A percentile compares a stretch with the other conserved stretches of the same genome.
Evolutionary conservation across 2,329 filamentous ascomycete species (phyloP).

Genomic region (Colletotrichum navitas): DNA sequence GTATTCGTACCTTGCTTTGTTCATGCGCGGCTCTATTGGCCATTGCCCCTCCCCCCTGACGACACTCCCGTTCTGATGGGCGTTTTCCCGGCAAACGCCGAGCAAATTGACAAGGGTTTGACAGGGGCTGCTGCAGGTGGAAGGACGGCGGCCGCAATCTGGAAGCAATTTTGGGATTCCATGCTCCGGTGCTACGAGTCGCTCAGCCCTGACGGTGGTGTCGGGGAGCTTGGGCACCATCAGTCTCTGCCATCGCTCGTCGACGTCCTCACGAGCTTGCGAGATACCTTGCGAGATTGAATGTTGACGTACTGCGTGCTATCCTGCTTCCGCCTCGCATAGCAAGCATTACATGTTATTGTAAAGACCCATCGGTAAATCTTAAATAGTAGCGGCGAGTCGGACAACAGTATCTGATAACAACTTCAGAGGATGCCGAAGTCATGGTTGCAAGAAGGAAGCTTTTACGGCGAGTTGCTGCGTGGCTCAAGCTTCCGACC

Average conservation of each 20-base stretch:
- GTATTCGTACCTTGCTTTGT: conserved; percentile 7
- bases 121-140: conserved; percentile 37
- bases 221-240: background rate
- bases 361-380: background rate
- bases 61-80: conserved; percentile 27
- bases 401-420: background rate
- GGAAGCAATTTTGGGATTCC: background rate
- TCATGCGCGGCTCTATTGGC: conserved; percentile 27
- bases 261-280: background rate
- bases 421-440: too few relatives aligned
- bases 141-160: conserved; percentile 18
- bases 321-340: conserved; percentile 6
- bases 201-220: conserved; percentile 1
- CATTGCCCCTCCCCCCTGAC: conserved; percentile 19
- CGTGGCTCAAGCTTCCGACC: background rate
- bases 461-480: background rate
- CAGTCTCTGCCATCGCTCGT: background rate
- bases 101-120: background rate
- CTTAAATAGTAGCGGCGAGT: background rate
- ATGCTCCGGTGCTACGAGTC: background rate
- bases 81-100: conserved; percentile 35
- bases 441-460: background rate
- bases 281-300: conserved; percentile 5
- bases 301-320: conserved; percentile 28
- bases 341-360: background rate